Conservation (phyloP, 2,329 filamentous ascomycete genomes). For the Claviceps sp. region DNA sequence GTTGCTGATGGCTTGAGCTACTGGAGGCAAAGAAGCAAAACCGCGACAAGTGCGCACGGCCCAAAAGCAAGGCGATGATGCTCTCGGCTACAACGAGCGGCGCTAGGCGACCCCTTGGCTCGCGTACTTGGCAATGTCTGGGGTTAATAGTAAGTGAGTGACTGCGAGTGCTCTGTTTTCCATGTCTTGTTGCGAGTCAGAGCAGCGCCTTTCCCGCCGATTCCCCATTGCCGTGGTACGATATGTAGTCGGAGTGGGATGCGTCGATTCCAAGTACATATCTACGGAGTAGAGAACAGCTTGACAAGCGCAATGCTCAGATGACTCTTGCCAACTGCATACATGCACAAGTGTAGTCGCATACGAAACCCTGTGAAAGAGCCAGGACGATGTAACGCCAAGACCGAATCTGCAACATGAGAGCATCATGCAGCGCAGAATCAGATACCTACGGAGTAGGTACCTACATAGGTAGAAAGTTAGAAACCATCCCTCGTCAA, state of each 20-base stretch:
- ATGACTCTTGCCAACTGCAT: background rate
- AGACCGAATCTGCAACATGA: background rate
- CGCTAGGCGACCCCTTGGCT: background rate
- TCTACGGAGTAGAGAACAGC: background rate
- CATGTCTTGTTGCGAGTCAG: background rate
- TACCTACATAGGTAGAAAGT: background rate
- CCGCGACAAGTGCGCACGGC: constrained; percentile 2
- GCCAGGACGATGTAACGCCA: background rate
- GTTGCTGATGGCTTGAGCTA: constrained; percentile 2
- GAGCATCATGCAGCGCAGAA: background rate
- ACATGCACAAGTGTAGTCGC: background rate
- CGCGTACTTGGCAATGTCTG: background rate
- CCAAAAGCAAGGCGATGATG: constrained; percentile 6
- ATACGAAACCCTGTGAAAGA: background rate
- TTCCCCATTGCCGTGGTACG: background rate
- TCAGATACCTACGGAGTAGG: too few species aligned
- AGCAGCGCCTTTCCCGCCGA: background rate
- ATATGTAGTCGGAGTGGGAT: background rate
- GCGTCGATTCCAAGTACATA: background rate
- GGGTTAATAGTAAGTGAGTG: background rate
- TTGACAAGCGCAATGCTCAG: background rate
- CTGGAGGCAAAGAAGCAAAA: constrained; percentile 5
- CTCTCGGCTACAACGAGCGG: background rate
- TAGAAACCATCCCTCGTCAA: background rate
- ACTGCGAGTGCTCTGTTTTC: background rate